Evolutionary conservation across 169 alveolate species (phyloP).

Genomic region (Babesia ovata): DNA sequence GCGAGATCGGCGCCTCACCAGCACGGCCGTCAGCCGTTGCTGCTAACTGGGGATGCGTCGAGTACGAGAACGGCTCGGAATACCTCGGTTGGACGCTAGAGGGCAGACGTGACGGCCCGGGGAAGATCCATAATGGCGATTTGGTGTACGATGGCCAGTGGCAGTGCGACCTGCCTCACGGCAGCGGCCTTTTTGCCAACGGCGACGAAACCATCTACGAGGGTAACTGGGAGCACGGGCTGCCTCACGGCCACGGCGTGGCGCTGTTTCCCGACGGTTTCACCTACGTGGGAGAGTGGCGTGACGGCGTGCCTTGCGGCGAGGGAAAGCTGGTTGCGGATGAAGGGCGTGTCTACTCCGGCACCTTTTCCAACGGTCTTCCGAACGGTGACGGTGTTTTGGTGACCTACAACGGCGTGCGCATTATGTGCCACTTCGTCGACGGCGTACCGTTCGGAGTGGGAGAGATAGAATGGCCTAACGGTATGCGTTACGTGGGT

Average conservation of each 20-base stretch:
- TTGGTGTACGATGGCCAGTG: constrained; percentile 36
- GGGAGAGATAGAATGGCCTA: constrained; percentile 39
- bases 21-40: neutral
- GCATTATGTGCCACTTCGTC: constrained; percentile 15
- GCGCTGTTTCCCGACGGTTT: constrained; percentile 35
- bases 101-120: constrained; percentile 44
- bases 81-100: constrained; percentile 37
- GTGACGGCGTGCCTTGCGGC: constrained; percentile 28
- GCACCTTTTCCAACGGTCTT: constrained; percentile 20
- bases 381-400: constrained; percentile 36
- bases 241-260: constrained; percentile 42
- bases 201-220: constrained; percentile 26
- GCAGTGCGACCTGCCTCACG: constrained; percentile 44
- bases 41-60: constrained; percentile 23
- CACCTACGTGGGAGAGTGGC: constrained; percentile 41
- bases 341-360: constrained; percentile 29
- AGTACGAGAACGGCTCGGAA: constrained; percentile 33
- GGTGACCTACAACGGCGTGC: constrained; percentile 32
- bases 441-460: constrained; percentile 37
- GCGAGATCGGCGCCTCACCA: neutral
- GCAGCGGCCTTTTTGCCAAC: constrained; percentile 20
- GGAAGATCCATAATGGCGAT: constrained; percentile 29
- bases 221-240: constrained; percentile 37
- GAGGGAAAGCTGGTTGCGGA: constrained; percentile 17
- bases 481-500: constrained; percentile 31